Conservation (phyloP, 495 filamentous ascomycete genomes). For the Penicillium fimorum region DNA sequence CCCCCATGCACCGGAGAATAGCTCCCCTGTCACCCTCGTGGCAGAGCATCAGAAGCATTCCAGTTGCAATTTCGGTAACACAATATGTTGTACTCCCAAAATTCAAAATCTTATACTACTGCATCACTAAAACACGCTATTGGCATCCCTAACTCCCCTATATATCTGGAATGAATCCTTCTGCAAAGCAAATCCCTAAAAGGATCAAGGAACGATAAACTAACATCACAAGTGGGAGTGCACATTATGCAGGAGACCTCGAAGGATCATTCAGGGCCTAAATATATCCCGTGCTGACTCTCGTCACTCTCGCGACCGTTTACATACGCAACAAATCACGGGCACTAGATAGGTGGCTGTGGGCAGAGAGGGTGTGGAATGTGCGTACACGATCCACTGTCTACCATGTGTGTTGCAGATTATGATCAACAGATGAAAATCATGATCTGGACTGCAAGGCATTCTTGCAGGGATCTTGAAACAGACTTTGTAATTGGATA, state of each 20-base stretch:
- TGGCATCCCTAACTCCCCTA: not conserved
- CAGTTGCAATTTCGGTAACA: not conserved
- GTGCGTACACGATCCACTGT: conserved; percentile 6
- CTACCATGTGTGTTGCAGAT: conserved; percentile 1
- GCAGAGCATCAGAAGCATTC: conserved; percentile 1
- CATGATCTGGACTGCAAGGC: conserved; percentile 4
- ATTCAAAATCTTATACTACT: not conserved
- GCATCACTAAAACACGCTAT: conserved; percentile 8
- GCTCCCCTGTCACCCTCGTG: conserved; percentile 1
- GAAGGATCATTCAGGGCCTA: not conserved
- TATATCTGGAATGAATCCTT: conserved; percentile 5
- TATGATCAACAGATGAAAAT: not conserved
- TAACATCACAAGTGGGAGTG: not conserved
- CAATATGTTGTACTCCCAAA: not conserved
- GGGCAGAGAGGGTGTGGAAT: not conserved
- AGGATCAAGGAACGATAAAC: not conserved
- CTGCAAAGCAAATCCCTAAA: conserved; percentile 1
- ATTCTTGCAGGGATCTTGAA: not conserved
- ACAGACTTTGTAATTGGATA: not conserved
- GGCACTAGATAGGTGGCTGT: not conserved
- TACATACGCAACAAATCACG: not conserved
- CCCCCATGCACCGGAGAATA: conserved; percentile 5
- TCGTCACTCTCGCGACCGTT: conserved; percentile 6
- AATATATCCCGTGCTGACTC: conserved; percentile 1
- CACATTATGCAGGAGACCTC: not conserved